A percentile compares a stretch with the other conserved stretches of the same genome.
Conservation (phyloP, 106 monocot genomes). For the Platanthera guangdongensis region DNA sequence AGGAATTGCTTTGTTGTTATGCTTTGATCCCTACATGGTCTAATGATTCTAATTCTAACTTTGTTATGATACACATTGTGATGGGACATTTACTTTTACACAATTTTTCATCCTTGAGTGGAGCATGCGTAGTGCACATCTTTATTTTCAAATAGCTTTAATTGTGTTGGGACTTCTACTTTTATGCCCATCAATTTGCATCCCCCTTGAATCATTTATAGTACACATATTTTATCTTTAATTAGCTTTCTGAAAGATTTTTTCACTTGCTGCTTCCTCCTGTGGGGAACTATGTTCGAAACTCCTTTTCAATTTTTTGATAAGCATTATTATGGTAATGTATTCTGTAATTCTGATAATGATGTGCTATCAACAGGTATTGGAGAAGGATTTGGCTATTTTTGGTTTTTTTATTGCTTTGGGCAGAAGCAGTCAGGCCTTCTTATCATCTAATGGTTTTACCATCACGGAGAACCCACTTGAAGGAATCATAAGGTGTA, state of each 20-base stretch:
- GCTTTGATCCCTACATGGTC: neutral
- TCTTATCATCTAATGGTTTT: constrained; percentile 66
- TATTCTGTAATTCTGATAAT: neutral
- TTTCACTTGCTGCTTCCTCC: neutral
- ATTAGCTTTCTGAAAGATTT: neutral
- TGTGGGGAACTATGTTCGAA: neutral
- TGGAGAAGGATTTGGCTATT: constrained; percentile 95
- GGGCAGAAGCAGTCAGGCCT: constrained; percentile 77
- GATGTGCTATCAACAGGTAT: constrained; percentile 43
- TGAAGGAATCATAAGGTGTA: constrained; percentile 73
- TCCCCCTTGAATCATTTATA: neutral
- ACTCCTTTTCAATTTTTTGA: neutral
- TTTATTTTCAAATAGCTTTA: neutral
- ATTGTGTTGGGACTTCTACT: neutral
- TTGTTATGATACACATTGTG: neutral
- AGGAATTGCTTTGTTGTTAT: neutral
- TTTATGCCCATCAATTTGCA: neutral
- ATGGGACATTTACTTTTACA: neutral
- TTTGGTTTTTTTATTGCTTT: constrained; percentile 99
- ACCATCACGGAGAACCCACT: constrained; percentile 40
- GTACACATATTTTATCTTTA: neutral
- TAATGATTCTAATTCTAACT: neutral
- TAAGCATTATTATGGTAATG: neutral
- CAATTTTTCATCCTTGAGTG: neutral
- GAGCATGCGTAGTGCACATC: neutral